A percentile compares a stretch with the other conserved stretches of the same genome.
phyloP scores from a whole-genome alignment of 805 yeast species.

The Wickerhamomyces ciferrii region DNA sequence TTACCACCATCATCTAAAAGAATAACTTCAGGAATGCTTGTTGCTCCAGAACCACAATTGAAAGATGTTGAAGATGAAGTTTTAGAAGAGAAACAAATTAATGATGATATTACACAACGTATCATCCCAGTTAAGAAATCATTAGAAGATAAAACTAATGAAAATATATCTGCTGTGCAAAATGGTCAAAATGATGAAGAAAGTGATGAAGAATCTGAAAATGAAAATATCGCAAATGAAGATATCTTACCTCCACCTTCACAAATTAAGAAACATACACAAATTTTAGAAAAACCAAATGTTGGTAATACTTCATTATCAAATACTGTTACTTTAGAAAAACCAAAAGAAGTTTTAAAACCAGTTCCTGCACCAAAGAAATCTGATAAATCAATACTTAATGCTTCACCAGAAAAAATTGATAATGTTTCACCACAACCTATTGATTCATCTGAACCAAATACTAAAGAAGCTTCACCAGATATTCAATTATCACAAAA shows the following conservation, averaged over 20 bases:
- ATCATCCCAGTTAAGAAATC: conserved; percentile 16
- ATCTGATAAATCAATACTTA: not conserved
- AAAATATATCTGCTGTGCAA: not conserved
- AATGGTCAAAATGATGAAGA: conserved; percentile 1
- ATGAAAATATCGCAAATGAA: not conserved
- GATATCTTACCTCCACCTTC: not conserved
- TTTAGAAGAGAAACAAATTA: conserved; percentile 30
- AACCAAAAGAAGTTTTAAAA: not conserved
- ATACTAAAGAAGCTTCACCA: not conserved
- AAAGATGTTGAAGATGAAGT: conserved; percentile 33
- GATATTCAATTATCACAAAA: not conserved
- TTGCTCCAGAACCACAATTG: conserved; percentile 38
- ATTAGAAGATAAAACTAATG: conserved; percentile 4
- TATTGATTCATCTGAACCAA: not conserved
- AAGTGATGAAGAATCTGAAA: not conserved
- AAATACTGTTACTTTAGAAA: not conserved
- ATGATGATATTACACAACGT: conserved; percentile 18
- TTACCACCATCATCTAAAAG: conserved; percentile 26
- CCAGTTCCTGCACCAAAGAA: not conserved
- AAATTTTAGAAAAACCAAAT: not conserved
- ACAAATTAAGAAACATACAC: not conserved
- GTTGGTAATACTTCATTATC: not conserved
- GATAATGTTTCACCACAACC: not conserved
- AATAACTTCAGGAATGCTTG: conserved; percentile 38
- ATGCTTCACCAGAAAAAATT: not conserved